Evolutionary conservation across 116 monocot genomes (phyloP).

Genomic region (Posidonia oceanica): DNA sequence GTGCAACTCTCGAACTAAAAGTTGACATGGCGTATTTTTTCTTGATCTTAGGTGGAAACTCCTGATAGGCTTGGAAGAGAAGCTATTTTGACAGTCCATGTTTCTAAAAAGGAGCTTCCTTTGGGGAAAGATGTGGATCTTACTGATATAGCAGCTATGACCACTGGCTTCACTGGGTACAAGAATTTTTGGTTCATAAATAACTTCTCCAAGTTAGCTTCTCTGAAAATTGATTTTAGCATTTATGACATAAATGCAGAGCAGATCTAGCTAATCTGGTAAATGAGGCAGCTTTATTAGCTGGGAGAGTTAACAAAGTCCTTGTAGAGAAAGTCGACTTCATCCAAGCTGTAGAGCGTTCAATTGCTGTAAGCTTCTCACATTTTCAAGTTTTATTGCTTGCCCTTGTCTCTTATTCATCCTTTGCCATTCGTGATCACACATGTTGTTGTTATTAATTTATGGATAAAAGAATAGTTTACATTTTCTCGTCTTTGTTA

Average conservation of each 20-base stretch:
- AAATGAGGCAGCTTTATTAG: conserved; percentile 98
- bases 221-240: conserved; percentile 5
- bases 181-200: neutral
- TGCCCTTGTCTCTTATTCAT: neutral
- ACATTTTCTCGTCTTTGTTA: no score
- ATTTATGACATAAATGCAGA: conserved; percentile 49
- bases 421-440: neutral
- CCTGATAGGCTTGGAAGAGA: conserved; percentile 96
- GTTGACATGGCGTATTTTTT: neutral
- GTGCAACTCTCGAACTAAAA: neutral
- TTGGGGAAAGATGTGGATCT: conserved; percentile 79
- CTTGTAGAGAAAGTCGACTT: conserved; percentile 97
- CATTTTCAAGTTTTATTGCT: neutral
- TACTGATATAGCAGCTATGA: conserved; percentile 84
- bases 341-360: conserved; percentile 95
- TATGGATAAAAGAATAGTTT: no score
- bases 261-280: conserved; percentile 99
- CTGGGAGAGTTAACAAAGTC: conserved; percentile 77
- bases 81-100: conserved; percentile 89
- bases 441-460: no score
- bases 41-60: conserved; percentile 70
- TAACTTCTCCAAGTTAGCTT: neutral
- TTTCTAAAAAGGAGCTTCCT: conserved; percentile 84
- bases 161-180: conserved; percentile 99
- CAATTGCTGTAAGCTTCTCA: conserved; percentile 67